phyloP scores from a whole-genome alignment of 805 yeast species.

The Lipomyces chichibuensis region DNA sequence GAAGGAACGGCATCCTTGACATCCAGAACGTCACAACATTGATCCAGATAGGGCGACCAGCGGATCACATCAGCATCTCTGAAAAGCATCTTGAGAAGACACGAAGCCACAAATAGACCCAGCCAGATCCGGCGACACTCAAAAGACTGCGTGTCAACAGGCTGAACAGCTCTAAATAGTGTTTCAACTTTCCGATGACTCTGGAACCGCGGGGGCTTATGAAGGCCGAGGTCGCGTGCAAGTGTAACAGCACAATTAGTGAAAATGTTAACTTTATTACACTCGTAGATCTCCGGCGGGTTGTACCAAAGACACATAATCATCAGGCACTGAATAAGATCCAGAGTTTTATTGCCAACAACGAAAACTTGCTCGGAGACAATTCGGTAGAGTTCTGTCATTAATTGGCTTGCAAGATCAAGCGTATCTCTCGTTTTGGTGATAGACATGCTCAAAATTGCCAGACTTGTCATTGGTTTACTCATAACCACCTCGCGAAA shows the following conservation, averaged over 20 bases:
- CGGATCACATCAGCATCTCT: conserved; percentile 59
- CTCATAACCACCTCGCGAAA: conserved; percentile 1
- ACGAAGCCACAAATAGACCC: conserved; percentile 62
- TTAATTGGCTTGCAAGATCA: conserved; percentile 46
- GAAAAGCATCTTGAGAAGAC: conserved; percentile 66
- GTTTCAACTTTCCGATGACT: conserved; percentile 5
- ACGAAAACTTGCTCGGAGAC: conserved; percentile 63
- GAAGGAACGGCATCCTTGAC: conserved; percentile 7
- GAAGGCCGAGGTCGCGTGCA: conserved; percentile 76
- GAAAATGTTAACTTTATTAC: conserved; percentile 74
- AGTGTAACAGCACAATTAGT: conserved; percentile 66
- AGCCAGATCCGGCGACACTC: conserved; percentile 60
- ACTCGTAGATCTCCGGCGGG: conserved; percentile 78
- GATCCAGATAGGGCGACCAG: conserved; percentile 58
- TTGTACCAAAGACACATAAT: conserved; percentile 78
- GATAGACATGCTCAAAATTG: conserved; percentile 6
- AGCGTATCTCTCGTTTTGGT: conserved; percentile 4
- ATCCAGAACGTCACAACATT: conserved; percentile 58
- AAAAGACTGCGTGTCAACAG: conserved; percentile 48
- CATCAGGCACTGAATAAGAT: conserved; percentile 64
- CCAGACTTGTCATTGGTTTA: conserved; percentile 11
- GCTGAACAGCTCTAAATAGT: conserved; percentile 37
- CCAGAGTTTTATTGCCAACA: conserved; percentile 70
- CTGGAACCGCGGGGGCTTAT: conserved; percentile 50
- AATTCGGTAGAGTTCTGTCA: conserved; percentile 54